A percentile compares a stretch with the other conserved stretches of the same genome.
phyloP scores from a whole-genome alignment of 768 basidiomycete species.

The Serendipita sp. region DNA sequence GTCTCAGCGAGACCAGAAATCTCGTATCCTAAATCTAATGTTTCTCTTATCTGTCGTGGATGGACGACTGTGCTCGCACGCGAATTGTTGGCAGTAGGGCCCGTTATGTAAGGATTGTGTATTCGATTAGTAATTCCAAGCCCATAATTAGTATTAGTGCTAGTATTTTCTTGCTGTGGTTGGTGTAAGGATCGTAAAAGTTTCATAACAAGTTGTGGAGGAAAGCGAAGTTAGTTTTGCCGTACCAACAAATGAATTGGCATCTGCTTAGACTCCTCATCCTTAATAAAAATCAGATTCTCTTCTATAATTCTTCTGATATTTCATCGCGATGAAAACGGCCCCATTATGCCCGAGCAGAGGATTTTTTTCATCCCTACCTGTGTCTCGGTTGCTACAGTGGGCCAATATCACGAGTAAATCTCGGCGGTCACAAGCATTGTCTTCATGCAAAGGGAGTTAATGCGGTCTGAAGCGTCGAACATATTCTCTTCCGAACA shows the following conservation, averaged over 20 bases:
- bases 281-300: too few relatives aligned
- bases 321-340: background rate
- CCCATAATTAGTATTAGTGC: background rate
- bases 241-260: background rate
- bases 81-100: too few relatives aligned
- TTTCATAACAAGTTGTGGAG: background rate
- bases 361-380: background rate
- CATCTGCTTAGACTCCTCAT: background rate
- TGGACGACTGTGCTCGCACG: too few relatives aligned
- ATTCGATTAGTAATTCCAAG: background rate
- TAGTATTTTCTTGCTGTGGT: background rate
- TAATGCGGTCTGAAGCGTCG: background rate
- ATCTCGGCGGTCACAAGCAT: background rate
- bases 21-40: too few relatives aligned
- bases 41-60: too few relatives aligned
- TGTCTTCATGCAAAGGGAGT: background rate
- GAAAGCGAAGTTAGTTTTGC: background rate
- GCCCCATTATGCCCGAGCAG: conserved; percentile 1
- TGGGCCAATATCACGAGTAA: background rate
- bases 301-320: too few relatives aligned
- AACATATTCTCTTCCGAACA: background rate
- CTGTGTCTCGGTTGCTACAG: background rate
- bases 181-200: background rate
- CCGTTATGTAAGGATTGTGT: too few relatives aligned
- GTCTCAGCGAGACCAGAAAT: background rate